These are phyloP conservation scores for Tuber aestivum DNA, from an alignment of 495 filamentous ascomycete genomes.

Conservation along the genomic window DNA sequence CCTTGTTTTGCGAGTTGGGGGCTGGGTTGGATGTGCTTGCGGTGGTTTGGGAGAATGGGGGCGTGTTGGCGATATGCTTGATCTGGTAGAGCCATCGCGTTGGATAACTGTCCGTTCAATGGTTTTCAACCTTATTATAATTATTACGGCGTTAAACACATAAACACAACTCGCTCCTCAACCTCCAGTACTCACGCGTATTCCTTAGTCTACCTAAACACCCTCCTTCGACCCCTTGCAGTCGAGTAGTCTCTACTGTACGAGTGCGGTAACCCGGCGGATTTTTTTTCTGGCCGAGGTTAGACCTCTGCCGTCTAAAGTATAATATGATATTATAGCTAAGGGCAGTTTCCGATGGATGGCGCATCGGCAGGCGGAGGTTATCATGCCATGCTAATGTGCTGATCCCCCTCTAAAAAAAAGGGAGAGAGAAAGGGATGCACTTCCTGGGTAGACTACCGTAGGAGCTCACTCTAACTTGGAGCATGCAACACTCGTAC, in stretches of 20 bases:
- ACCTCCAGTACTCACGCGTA: neutral
- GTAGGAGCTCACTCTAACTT: neutral
- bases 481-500: neutral
- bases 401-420: neutral
- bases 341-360: neutral
- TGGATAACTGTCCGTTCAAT: neutral
- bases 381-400: neutral
- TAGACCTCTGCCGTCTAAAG: neutral
- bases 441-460: neutral
- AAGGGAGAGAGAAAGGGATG: neutral
- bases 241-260: neutral
- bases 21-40: neutral
- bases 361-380: neutral
- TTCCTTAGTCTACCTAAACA: neutral
- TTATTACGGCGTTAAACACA: too few relatives aligned
- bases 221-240: neutral
- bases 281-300: neutral
- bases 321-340: neutral
- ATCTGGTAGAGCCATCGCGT: neutral
- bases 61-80: neutral
- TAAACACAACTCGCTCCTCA: neutral
- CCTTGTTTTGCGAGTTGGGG: neutral
- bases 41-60: neutral
- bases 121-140: too few relatives aligned
- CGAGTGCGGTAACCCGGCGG: neutral